Percentiles rank a stretch among this genome's conserved stretches.
Evolutionary conservation across 73 alveolate genomes (phyloP).

Genomic region (Paramecium pentaurelia): DNA sequence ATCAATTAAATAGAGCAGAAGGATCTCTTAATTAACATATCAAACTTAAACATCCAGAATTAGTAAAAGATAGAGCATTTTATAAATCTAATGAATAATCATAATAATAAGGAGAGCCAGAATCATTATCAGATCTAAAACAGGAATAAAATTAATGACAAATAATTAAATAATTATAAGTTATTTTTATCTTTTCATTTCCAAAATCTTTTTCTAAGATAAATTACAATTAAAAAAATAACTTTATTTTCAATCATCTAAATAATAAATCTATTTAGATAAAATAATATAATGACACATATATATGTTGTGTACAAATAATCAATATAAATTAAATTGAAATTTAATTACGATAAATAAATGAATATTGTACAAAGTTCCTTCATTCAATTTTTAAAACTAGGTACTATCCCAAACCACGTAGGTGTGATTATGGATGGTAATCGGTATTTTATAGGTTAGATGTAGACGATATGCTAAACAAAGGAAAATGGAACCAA

Average conservation of each 20-base stretch:
- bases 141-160: neutral
- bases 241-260: neutral
- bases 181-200: neutral
- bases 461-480: constrained; percentile 65
- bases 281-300: neutral
- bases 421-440: constrained; percentile 77
- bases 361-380: neutral
- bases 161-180: neutral
- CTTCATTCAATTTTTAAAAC: neutral
- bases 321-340: neutral
- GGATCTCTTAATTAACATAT: constrained; percentile 53
- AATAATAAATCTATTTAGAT: neutral
- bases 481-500: constrained; percentile 42
- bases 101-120: neutral
- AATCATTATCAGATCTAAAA: neutral
- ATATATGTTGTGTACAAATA: neutral
- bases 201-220: neutral
- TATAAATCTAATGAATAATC: constrained; percentile 30
- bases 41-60: constrained; percentile 60
- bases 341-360: neutral
- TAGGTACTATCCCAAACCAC: constrained; percentile 65
- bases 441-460: constrained; percentile 30
- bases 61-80: constrained; percentile 35
- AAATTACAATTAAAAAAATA: too few relatives aligned
- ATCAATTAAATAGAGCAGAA: constrained; percentile 46